These are phyloP conservation scores for Achaetomiella virescens DNA, from an alignment of 495 filamentous ascomycete genomes.

Conservation along the genomic window DNA sequence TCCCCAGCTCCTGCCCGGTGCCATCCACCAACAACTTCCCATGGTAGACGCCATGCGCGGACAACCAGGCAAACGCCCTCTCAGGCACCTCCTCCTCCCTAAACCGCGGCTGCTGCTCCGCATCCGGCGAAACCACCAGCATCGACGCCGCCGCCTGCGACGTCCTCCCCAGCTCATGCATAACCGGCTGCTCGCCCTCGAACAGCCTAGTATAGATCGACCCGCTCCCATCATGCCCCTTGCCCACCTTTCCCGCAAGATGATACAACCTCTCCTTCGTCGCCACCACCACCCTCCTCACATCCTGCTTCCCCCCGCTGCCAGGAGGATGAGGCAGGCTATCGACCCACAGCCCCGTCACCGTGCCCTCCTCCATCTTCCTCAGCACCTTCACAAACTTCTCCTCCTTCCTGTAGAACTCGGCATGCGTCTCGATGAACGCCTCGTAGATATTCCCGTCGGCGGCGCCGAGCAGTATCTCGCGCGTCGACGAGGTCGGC, in stretches of 20 bases:
- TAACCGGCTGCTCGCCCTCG: conserved; percentile 70
- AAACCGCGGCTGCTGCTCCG: conserved; percentile 40
- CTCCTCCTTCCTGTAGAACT: conserved; percentile 93
- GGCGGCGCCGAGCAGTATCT: conserved; percentile 86
- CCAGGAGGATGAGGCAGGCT: conserved; percentile 38
- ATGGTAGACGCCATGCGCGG: conserved; percentile 78
- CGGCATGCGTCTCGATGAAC: conserved; percentile 87
- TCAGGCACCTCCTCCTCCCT: conserved; percentile 45
- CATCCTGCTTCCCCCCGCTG: conserved; percentile 50
- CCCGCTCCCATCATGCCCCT: conserved; percentile 71
- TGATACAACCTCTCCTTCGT: conserved; percentile 71
- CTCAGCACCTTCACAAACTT: conserved; percentile 79
- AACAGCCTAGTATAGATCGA: conserved; percentile 83
- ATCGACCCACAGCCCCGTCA: conserved; percentile 81
- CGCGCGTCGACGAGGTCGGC: conserved; percentile 89
- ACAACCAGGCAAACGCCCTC: conserved; percentile 85
- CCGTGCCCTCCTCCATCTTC: conserved; percentile 66
- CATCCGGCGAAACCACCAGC: conserved; percentile 70
- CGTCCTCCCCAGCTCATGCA: conserved; percentile 58
- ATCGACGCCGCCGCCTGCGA: conserved; percentile 53
- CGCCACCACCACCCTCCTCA: conserved; percentile 67
- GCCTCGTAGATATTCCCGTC: conserved; percentile 94
- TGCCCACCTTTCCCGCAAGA: conserved; percentile 68
- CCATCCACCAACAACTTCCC: conserved; percentile 56
- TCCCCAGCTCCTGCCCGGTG: conserved; percentile 52